phyloP scores from a whole-genome alignment of 139 green algal species.

The Volvox africanus region DNA sequence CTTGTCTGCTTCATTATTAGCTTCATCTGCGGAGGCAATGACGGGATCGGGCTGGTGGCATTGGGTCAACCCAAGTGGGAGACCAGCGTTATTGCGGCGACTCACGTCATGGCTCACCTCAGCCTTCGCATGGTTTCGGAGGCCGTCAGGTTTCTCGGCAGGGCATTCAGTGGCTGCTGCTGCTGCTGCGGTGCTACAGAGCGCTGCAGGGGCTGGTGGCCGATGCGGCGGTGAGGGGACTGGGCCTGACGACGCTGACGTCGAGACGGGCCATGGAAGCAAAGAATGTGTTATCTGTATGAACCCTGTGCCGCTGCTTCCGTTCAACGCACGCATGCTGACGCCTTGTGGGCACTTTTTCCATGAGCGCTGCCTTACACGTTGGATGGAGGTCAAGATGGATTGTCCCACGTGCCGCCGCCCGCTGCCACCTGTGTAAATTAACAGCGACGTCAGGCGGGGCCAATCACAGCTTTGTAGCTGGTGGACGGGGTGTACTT shows the following conservation, averaged over 20 bases:
- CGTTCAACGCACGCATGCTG: slow-evolving; percentile 68
- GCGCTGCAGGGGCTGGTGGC: not conserved
- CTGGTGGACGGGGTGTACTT: too few species aligned
- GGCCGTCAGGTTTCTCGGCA: not conserved
- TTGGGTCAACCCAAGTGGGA: too few species aligned
- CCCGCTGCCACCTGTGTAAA: slow-evolving; percentile 68
- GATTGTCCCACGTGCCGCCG: slow-evolving; percentile 90
- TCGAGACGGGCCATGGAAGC: slow-evolving; percentile 57
- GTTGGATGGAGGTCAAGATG: slow-evolving; percentile 93
- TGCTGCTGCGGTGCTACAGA: not conserved
- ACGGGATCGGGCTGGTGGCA: too few species aligned
- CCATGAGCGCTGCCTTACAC: slow-evolving; percentile 82
- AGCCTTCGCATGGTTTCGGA: not conserved
- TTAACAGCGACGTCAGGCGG: too few species aligned
- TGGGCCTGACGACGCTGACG: slow-evolving; percentile 28
- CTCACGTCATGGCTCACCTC: slow-evolving; percentile 17
- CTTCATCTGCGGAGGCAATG: not conserved
- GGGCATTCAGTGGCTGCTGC: not conserved
- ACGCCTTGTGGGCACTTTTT: slow-evolving; percentile 87
- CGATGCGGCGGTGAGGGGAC: not conserved
- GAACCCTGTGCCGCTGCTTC: slow-evolving; percentile 71
- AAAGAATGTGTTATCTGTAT: slow-evolving; percentile 96
- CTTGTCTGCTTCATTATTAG: not conserved
- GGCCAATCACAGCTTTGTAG: too few species aligned
- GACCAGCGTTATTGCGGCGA: not conserved